These are phyloP conservation scores for Pythium monospermum DNA, from an alignment of 352 stramenopile species.

Conservation along the genomic window DNA sequence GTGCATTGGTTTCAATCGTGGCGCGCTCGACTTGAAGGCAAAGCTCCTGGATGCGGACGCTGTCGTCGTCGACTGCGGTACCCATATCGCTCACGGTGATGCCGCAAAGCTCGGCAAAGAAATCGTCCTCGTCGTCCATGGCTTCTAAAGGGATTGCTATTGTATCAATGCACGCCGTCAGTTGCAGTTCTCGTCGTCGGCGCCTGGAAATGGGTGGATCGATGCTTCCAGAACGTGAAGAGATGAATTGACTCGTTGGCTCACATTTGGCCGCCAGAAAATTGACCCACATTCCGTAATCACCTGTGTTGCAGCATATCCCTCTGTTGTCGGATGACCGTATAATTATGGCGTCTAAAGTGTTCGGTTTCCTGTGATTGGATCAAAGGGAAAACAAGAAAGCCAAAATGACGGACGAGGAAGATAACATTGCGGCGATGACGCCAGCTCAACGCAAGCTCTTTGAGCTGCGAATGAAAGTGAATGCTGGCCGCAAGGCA, in stretches of 20 bases:
- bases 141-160: conserved; percentile 2
- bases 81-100: conserved; percentile 42
- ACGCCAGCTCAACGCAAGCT: conserved; percentile 75
- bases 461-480: conserved; percentile 84
- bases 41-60: conserved; percentile 29
- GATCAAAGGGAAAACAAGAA: neutral
- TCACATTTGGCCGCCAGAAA: conserved; percentile 2
- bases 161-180: neutral
- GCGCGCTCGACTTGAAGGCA: conserved; percentile 49
- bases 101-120: conserved; percentile 57
- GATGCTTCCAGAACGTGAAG: too few species aligned
- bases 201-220: too few species aligned
- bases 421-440: conserved; percentile 52
- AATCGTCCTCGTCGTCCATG: conserved; percentile 49
- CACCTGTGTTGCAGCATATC: conserved; percentile 6
- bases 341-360: conserved; percentile 10
- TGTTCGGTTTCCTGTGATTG: neutral
- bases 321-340: neutral
- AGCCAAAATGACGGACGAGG: conserved; percentile 23
- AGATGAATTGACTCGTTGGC: too few species aligned
- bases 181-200: neutral
- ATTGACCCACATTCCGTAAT: conserved; percentile 19
- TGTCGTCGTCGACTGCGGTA: conserved; percentile 27
- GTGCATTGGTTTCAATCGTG: conserved; percentile 44
- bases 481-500: conserved; percentile 72